These are phyloP conservation scores for Sporothrix schenckii DNA, from an alignment of 2,329 filamentous ascomycete genomes.

Conservation along the genomic window DNA sequence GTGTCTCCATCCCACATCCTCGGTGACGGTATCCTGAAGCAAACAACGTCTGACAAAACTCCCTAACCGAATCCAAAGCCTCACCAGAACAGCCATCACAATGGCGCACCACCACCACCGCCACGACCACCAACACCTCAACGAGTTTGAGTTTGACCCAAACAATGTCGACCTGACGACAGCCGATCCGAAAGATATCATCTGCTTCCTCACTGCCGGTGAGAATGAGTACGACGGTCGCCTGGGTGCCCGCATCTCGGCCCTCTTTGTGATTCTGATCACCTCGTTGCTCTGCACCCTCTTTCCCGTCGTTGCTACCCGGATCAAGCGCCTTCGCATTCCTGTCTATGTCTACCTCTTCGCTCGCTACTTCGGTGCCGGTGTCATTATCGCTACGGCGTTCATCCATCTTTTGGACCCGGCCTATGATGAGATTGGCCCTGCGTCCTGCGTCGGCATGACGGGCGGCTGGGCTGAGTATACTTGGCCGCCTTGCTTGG, in stretches of 20 bases:
- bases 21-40: neutral
- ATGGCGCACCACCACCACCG: conserved; percentile 29
- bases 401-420: conserved; percentile 89
- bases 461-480: conserved; percentile 65
- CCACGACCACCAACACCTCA: no score
- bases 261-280: conserved; percentile 74
- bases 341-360: conserved; percentile 72
- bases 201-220: conserved; percentile 53
- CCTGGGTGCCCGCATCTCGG: conserved; percentile 68
- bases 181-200: conserved; percentile 48
- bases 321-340: conserved; percentile 58
- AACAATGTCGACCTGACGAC: conserved; percentile 49
- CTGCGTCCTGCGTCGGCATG: conserved; percentile 48
- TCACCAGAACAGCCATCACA: neutral
- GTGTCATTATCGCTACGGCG: conserved; percentile 89
- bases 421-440: conserved; percentile 69
- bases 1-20: neutral
- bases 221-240: conserved; percentile 59
- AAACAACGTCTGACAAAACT: neutral
- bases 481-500: conserved; percentile 81
- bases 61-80: neutral
- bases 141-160: conserved; percentile 43
- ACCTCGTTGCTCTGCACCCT: conserved; percentile 63
- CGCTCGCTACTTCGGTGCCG: conserved; percentile 90
- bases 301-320: conserved; percentile 68